Percentiles rank a stretch among this genome's conserved stretches.
Evolutionary conservation across 1,139 yeast species (phyloP).

Genomic region (Hanseniaspora gamundiae): DNA sequence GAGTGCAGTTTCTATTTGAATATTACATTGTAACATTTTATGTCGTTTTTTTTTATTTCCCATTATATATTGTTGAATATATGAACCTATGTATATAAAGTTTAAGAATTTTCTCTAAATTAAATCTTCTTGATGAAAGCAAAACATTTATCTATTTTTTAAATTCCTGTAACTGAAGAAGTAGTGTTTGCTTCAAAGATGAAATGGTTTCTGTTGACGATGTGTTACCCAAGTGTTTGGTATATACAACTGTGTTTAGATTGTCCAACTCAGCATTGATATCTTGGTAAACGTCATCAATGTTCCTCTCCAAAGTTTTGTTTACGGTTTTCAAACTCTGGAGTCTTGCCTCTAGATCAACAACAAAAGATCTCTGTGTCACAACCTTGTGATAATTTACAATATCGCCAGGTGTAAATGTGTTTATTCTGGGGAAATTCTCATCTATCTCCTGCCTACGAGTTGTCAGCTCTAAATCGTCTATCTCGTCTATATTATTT

Average conservation of each 20-base stretch:
- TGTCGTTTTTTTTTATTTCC: not conserved
- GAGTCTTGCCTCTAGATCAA: conserved; percentile 2
- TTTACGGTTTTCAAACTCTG: not conserved
- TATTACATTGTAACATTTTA: too few relatives aligned
- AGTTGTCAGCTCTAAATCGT: not conserved
- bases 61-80: not conserved
- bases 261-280: not conserved
- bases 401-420: not conserved
- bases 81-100: not conserved
- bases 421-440: not conserved
- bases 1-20: too few relatives aligned
- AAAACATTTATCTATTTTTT: too few relatives aligned
- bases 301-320: conserved; percentile 1
- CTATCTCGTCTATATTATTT: not conserved
- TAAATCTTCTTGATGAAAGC: too few relatives aligned
- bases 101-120: conserved; percentile 2
- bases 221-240: not conserved
- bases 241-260: not conserved
- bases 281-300: not conserved
- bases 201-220: not conserved
- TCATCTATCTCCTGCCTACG: not conserved
- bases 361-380: not conserved
- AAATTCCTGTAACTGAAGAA: conserved; percentile 1
- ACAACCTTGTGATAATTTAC: not conserved
- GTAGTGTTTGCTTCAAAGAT: conserved; percentile 1